Evolutionary conservation across 306 rosid genomes (phyloP).

Genomic region (Cicer arietinum): DNA sequence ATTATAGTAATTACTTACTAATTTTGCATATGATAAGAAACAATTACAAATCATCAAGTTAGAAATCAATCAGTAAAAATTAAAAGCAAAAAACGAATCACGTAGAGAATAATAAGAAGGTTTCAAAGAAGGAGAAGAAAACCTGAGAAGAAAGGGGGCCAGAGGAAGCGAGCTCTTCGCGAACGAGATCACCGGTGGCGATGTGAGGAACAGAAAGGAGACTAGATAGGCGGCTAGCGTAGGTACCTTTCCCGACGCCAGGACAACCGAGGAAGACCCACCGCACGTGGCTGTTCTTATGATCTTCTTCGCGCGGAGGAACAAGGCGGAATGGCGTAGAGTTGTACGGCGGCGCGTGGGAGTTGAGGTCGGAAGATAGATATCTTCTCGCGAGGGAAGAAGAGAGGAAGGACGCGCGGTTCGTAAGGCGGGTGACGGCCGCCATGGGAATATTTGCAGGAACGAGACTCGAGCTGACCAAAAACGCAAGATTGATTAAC

Average conservation of each 20-base stretch:
- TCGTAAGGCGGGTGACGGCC: conserved; percentile 74
- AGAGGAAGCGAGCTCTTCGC: conserved; percentile 85
- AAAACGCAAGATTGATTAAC: conserved; percentile 1
- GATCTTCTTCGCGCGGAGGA: conserved; percentile 55
- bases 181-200: conserved; percentile 95
- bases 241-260: conserved; percentile 96
- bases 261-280: conserved; percentile 94
- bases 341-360: conserved; percentile 45
- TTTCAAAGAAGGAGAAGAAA: neutral
- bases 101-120: neutral
- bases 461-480: conserved; percentile 7
- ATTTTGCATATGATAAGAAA: neutral
- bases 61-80: neutral
- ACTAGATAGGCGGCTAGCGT: conserved; percentile 82
- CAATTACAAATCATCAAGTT: neutral
- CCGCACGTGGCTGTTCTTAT: conserved; percentile 62
- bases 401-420: conserved; percentile 50
- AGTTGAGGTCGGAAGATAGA: conserved; percentile 48
- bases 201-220: conserved; percentile 87
- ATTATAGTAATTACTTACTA: neutral
- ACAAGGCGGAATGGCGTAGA: conserved; percentile 39
- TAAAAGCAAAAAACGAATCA: conserved; percentile 5
- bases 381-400: conserved; percentile 34
- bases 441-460: conserved; percentile 59
- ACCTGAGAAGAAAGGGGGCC: conserved; percentile 79